Evolutionary conservation across 2,329 filamentous ascomycete genomes (phyloP).

Genomic region (Akanthomyces lecanii): DNA sequence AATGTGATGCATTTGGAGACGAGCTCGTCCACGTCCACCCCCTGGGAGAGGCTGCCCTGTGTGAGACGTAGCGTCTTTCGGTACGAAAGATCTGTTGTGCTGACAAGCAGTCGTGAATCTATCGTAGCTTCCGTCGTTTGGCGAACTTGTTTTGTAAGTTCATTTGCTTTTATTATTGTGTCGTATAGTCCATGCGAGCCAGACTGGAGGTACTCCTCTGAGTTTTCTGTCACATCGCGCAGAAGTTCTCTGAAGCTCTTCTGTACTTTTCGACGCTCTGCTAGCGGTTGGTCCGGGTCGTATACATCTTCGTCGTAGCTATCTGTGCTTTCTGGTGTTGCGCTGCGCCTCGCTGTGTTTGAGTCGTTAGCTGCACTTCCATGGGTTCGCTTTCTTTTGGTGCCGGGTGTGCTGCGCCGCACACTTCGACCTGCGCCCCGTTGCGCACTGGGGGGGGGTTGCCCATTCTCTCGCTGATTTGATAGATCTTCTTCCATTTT

Average conservation of each 20-base stretch:
- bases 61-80: slow-evolving; percentile 73
- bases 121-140: slow-evolving; percentile 89
- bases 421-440: neutral
- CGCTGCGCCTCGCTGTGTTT: slow-evolving; percentile 1
- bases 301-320: slow-evolving; percentile 47
- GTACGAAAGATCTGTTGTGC: slow-evolving; percentile 72
- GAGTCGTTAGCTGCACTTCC: slow-evolving; percentile 20
- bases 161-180: slow-evolving; percentile 62
- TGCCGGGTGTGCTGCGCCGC: slow-evolving; percentile 29
- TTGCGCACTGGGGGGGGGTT: neutral
- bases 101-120: slow-evolving; percentile 81
- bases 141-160: slow-evolving; percentile 63
- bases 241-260: slow-evolving; percentile 65
- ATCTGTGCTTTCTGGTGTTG: slow-evolving; percentile 19
- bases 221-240: slow-evolving; percentile 59
- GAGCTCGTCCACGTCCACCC: slow-evolving; percentile 87
- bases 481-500: neutral
- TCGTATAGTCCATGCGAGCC: slow-evolving; percentile 62
- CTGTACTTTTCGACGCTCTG: slow-evolving; percentile 68
- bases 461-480: neutral
- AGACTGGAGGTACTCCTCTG: slow-evolving; percentile 66
- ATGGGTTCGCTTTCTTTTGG: slow-evolving; percentile 21
- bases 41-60: slow-evolving; percentile 66
- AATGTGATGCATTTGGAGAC: slow-evolving; percentile 84
- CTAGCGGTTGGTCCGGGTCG: slow-evolving; percentile 77